These are phyloP conservation scores for Cyberlindnera samutprakarnensis DNA, from an alignment of 805 yeast species.

Conservation along the genomic window DNA sequence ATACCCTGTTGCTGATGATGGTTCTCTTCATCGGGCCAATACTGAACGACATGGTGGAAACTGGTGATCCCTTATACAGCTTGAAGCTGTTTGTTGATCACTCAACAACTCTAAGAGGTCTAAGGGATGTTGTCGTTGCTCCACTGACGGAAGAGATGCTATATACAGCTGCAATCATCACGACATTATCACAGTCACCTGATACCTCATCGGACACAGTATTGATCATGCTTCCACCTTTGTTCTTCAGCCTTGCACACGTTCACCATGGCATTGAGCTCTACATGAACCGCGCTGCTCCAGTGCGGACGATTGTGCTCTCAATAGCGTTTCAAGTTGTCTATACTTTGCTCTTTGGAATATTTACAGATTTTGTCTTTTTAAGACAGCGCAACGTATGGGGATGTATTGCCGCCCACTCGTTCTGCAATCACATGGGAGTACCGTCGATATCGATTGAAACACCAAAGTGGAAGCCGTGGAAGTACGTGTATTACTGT, in stretches of 20 bases:
- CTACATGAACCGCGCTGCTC: slow-evolving; percentile 21
- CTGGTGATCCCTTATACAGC: slow-evolving; percentile 7
- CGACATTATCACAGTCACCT: slow-evolving; percentile 23
- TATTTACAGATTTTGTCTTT: slow-evolving; percentile 50
- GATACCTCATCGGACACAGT: slow-evolving; percentile 8
- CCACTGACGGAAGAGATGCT: slow-evolving; percentile 76
- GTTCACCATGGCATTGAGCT: slow-evolving; percentile 61
- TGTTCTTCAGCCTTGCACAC: slow-evolving; percentile 73
- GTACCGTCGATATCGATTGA: slow-evolving; percentile 38
- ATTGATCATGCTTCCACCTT: slow-evolving; percentile 41
- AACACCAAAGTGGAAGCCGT: slow-evolving; percentile 13
- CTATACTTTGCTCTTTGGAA: slow-evolving; percentile 69
- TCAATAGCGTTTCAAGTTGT: slow-evolving; percentile 42
- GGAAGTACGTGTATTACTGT: slow-evolving; percentile 29
- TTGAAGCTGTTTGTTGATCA: slow-evolving; percentile 16
- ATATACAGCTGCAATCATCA: slow-evolving; percentile 43
- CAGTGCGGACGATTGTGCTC: slow-evolving; percentile 27
- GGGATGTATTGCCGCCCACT: slow-evolving; percentile 52
- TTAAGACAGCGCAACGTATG: slow-evolving; percentile 46
- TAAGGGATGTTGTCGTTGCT: slow-evolving; percentile 57
- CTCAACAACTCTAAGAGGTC: slow-evolving; percentile 29
- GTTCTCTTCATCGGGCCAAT: slow-evolving; percentile 45
- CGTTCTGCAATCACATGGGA: slow-evolving; percentile 64
- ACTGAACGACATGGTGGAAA: slow-evolving; percentile 25
- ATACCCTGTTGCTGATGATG: slow-evolving; percentile 25